Evolutionary conservation across 164 flowering plant species (phyloP).

Genomic region (Tetrastigma voinierianum): DNA sequence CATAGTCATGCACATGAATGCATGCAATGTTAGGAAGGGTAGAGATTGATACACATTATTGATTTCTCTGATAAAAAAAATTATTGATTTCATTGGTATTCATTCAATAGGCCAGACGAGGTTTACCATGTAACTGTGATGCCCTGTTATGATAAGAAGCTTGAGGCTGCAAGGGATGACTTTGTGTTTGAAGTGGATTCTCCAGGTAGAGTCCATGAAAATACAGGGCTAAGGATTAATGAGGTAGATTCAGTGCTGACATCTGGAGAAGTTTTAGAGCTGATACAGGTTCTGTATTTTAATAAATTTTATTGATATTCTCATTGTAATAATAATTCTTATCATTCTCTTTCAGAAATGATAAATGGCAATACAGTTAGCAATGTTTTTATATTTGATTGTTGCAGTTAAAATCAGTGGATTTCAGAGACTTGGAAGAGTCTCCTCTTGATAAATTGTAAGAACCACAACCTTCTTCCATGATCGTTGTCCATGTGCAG

Average conservation of each 20-base stretch:
- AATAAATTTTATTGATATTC: not conserved
- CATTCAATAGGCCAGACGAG: slow-evolving; percentile 63
- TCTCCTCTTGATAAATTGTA: slow-evolving; percentile 79
- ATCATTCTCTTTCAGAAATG: not conserved
- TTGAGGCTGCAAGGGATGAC: slow-evolving; percentile 96
- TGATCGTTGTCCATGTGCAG: not conserved
- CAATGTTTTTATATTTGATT: not conserved
- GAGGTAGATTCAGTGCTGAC: slow-evolving; percentile 98
- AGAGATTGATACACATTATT: slow-evolving; percentile 1
- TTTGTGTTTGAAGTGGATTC: slow-evolving; percentile 60
- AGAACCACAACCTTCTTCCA: slow-evolving; percentile 24
- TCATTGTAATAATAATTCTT: not conserved
- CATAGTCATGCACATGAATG: not conserved
- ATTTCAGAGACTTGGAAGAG: slow-evolving; percentile 71
- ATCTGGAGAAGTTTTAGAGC: slow-evolving; percentile 90
- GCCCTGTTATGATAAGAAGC: slow-evolving; percentile 99
- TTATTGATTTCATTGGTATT: slow-evolving; percentile 10
- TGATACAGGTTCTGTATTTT: slow-evolving; percentile 43
- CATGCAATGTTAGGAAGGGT: not conserved
- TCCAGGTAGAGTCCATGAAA: slow-evolving; percentile 28
- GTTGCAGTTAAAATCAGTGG: slow-evolving; percentile 70
- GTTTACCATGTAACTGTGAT: slow-evolving; percentile 93
- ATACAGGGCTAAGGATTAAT: slow-evolving; percentile 31
- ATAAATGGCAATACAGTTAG: not conserved
- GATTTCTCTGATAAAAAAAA: slow-evolving; percentile 6